These are phyloP conservation scores for Coniella lustricola DNA, from an alignment of 2,329 filamentous ascomycete genomes.

Conservation along the genomic window DNA sequence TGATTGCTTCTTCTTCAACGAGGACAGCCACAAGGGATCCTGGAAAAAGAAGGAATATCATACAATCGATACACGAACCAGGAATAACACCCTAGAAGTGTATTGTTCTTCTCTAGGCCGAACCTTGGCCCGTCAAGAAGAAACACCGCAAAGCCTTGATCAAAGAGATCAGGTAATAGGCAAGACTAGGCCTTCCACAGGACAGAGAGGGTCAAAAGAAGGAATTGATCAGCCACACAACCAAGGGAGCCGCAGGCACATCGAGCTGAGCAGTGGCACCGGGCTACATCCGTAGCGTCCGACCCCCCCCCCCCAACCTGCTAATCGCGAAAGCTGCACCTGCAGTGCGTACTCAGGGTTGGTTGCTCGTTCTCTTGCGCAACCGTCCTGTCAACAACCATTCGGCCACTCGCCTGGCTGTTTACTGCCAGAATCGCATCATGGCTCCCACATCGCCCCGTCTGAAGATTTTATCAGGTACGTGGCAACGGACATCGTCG, in stretches of 20 bases:
- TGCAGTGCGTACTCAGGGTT: conserved; percentile 5
- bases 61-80: neutral
- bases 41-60: neutral
- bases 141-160: neutral
- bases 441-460: conserved; percentile 55
- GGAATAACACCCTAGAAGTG: conserved; percentile 4
- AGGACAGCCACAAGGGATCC: conserved; percentile 4
- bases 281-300: conserved; percentile 12
- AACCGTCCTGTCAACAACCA: conserved; percentile 24
- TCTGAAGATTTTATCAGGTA: conserved; percentile 55
- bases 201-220: neutral
- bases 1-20: neutral
- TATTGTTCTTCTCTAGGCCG: neutral
- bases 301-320: conserved; percentile 11
- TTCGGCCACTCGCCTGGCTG: conserved; percentile 26
- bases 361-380: conserved; percentile 18
- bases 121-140: conserved; percentile 3
- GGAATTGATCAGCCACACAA: conserved; percentile 10
- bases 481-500: conserved; percentile 26
- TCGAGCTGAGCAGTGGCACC: conserved; percentile 13
- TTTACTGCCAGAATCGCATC: conserved; percentile 33
- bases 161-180: conserved; percentile 4
- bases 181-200: conserved; percentile 5
- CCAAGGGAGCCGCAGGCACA: conserved; percentile 14
- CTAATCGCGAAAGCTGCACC: conserved; percentile 17